phyloP scores from a whole-genome alignment of 176 grass and related monocot genomes.

The Oryza longistaminata region DNA sequence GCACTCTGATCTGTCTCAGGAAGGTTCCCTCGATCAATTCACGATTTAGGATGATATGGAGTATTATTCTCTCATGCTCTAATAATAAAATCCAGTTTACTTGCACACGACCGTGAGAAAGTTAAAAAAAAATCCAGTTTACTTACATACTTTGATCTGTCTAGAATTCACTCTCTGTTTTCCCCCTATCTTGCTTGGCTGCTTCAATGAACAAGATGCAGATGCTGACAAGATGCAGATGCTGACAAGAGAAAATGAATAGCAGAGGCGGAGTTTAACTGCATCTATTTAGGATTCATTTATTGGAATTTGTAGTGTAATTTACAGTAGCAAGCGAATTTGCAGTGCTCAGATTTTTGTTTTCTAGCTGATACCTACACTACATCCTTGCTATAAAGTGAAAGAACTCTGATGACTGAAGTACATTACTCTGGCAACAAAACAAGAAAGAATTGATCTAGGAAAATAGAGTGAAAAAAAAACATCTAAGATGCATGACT shows the following conservation, averaged over 20 bases:
- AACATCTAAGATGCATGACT: background rate
- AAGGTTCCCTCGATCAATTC: conserved; percentile 14
- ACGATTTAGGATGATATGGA: background rate
- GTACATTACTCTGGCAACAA: background rate
- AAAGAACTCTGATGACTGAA: background rate
- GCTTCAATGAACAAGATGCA: background rate
- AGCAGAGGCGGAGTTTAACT: background rate
- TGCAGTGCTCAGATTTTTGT: background rate
- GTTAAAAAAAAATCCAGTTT: background rate
- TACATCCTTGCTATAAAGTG: background rate
- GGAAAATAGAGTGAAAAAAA: conserved; percentile 19
- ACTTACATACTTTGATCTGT: background rate
- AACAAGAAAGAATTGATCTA: conserved; percentile 36
- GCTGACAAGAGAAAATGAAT: no score
- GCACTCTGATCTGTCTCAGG: background rate
- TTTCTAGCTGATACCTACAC: background rate
- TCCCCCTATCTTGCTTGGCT: background rate
- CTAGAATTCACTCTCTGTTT: background rate
- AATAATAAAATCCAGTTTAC: background rate
- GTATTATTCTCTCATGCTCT: conserved; percentile 11
- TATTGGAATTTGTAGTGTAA: background rate
- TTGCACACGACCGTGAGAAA: background rate
- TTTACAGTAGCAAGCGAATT: background rate
- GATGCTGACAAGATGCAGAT: background rate
- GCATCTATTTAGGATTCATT: background rate